These are phyloP conservation scores for Boletellus deceptivus DNA, from an alignment of 1,284 basidiomycete species.

Conservation along the genomic window DNA sequence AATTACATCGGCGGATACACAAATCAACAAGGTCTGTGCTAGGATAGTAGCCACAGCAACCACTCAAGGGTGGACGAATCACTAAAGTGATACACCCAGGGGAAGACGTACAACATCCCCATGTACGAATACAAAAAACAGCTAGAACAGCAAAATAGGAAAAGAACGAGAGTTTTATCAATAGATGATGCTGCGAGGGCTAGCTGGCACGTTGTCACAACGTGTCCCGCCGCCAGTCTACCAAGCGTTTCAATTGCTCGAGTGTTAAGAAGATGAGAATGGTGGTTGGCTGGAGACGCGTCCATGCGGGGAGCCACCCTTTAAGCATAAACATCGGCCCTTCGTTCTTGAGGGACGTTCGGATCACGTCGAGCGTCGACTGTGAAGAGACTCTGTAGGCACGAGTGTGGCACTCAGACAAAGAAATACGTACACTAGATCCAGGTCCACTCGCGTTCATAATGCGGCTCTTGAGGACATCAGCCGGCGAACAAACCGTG, in stretches of 20 bases:
- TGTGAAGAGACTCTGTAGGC: constrained; percentile 24
- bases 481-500: constrained; percentile 91
- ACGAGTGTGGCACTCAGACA: too few species aligned
- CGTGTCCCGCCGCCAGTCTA: constrained; percentile 25
- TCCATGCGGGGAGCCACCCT: constrained; percentile 86
- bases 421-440: constrained; percentile 50
- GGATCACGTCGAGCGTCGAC: constrained; percentile 74
- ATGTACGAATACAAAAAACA: background rate
- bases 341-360: constrained; percentile 70
- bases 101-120: too few species aligned
- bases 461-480: constrained; percentile 87
- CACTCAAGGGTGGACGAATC: background rate
- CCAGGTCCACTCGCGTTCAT: constrained; percentile 88
- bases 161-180: background rate
- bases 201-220: constrained; percentile 6
- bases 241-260: constrained; percentile 35
- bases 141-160: background rate
- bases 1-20: background rate
- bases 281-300: constrained; percentile 80
- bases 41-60: too few species aligned
- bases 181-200: background rate
- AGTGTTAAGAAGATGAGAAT: constrained; percentile 83
- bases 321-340: constrained; percentile 93
- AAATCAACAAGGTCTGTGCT: background rate
- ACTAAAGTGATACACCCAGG: background rate